Evolutionary conservation across 2,329 filamentous ascomycete genomes (phyloP), one percentile per base, ranked within the genome.

Genomic region (Trichoderma polysporum): DNA sequence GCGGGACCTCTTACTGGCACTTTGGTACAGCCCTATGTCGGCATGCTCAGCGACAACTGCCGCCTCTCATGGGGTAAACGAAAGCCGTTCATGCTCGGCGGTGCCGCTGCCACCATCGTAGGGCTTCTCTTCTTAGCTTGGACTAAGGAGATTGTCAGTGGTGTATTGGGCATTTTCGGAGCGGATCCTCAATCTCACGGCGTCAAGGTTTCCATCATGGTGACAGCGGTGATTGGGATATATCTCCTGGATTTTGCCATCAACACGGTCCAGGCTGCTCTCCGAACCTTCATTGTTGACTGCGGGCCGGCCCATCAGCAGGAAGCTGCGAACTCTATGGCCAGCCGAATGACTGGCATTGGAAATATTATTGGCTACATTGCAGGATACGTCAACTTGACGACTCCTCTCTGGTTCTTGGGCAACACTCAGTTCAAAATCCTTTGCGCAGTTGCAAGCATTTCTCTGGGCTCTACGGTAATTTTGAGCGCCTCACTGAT

Each of bases 211-310:
- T 81, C 83, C 49, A 86, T 91, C 56, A 94, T 97, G 71, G 81
- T 92, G 35, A 85, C 92, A 66, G 94, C 94, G 8, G 93, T 97
- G 6, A 76, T 93, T 33, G 90, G 93, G 80, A 91, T 98, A 73
- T 98, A 97, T 78, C 84, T 95, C 58, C 85, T 98, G 59, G 94
- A 98, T 77, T 95, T 98, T 77, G 89, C 94, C 73, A 95, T 98
- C 81, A 98, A 98, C 79, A 95, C 94, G 86, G 92, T 98, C 37
- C 94, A 98, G 85, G 94, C 95, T 57, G 91, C 89, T 4, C 91
- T 97, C 74, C 87, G 94, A 70, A 93, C 94, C 27, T 97, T 96
- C 76, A 97, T 98, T 64, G 91, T 97, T 27, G 94, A 98, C 75
- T 94, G 93, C 74, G 91, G 92, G 0, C 95, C 95, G 0, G 88